Percentiles rank a stretch among this genome's conserved stretches.
phyloP scores from a whole-genome alignment of 2,329 filamentous ascomycete genomes.

The Lasiodiplodia citricola region DNA sequence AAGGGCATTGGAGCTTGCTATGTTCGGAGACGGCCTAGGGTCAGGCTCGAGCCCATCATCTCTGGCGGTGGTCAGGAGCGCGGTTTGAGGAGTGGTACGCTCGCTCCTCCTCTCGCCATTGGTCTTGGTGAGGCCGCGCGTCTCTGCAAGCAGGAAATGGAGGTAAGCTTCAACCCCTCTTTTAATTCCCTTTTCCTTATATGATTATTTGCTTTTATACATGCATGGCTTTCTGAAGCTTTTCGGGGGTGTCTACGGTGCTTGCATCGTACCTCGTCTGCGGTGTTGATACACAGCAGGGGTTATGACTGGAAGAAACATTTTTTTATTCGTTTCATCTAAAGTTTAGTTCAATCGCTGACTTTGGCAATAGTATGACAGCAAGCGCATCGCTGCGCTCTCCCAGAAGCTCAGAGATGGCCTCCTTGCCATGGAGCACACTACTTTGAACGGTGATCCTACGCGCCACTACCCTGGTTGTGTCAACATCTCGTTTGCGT shows the following conservation, averaged over 20 bases:
- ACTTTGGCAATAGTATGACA: conserved; percentile 74
- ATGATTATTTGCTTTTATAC: conserved; percentile 84
- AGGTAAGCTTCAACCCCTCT: conserved; percentile 65
- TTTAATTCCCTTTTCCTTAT: conserved; percentile 34
- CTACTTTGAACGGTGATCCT: conserved; percentile 84
- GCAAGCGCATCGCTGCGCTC: conserved; percentile 79
- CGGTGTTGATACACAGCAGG: conserved; percentile 65
- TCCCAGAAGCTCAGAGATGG: conserved; percentile 84
- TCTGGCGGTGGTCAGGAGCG: conserved; percentile 95
- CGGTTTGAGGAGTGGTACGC: conserved; percentile 90
- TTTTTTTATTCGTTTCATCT: neutral
- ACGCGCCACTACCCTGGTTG: conserved; percentile 90
- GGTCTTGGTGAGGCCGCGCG: conserved; percentile 96
- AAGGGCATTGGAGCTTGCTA: conserved; percentile 98
- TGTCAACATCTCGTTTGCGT: conserved; percentile 97
- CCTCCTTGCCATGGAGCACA: conserved; percentile 89
- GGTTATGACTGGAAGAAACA: conserved; percentile 60
- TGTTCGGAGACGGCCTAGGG: conserved; percentile 87
- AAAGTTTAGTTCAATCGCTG: conserved; percentile 18
- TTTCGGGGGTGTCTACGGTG: conserved; percentile 57
- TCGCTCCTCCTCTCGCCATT: conserved; percentile 85
- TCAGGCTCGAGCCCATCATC: conserved; percentile 94
- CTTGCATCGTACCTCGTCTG: conserved; percentile 30
- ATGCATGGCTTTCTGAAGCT: conserved; percentile 92
- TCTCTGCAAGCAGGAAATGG: conserved; percentile 86